Percentiles rank a stretch among this genome's conserved stretches.
These are phyloP conservation scores for Oryza longistaminata DNA, from an alignment of 176 grass and related monocot genomes.

Conservation along the genomic window DNA sequence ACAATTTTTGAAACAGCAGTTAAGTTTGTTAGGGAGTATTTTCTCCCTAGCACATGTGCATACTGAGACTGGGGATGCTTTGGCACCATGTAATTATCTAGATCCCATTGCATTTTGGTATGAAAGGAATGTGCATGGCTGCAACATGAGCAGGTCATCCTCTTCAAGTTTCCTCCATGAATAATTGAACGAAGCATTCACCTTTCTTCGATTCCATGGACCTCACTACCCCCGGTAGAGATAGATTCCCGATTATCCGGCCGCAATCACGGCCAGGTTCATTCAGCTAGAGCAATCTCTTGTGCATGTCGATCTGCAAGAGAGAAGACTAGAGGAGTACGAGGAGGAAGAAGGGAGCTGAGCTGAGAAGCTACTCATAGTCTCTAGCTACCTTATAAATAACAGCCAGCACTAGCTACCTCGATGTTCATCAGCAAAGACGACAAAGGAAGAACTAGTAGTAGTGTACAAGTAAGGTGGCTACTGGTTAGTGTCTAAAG, in stretches of 20 bases:
- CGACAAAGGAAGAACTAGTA: not conserved
- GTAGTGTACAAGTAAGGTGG: not conserved
- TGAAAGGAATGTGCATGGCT: not conserved
- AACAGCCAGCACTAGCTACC: not conserved
- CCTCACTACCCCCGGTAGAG: not conserved
- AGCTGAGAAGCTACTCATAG: not conserved
- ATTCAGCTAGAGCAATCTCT: not conserved
- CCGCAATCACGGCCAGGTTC: constrained; percentile 35
- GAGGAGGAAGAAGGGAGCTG: not conserved
- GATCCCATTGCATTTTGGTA: not conserved
- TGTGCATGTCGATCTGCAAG: not conserved
- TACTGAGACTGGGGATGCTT: not conserved
- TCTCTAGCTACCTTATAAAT: constrained; percentile 35
- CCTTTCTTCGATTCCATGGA: constrained; percentile 29
- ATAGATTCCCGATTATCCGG: constrained; percentile 14
- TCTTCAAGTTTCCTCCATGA: constrained; percentile 1
- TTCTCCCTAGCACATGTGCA: not conserved
- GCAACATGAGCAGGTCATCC: not conserved
- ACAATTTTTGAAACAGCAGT: not conserved
- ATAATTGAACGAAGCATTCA: not conserved
- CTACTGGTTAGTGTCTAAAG: not conserved
- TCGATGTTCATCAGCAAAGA: not conserved
- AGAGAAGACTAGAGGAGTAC: not conserved
- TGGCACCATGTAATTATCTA: not conserved
- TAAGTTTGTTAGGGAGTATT: not conserved